Evolutionary conservation across 2,329 filamentous ascomycete genomes (phyloP).

Genomic region (Tricladium varicosporioides): DNA sequence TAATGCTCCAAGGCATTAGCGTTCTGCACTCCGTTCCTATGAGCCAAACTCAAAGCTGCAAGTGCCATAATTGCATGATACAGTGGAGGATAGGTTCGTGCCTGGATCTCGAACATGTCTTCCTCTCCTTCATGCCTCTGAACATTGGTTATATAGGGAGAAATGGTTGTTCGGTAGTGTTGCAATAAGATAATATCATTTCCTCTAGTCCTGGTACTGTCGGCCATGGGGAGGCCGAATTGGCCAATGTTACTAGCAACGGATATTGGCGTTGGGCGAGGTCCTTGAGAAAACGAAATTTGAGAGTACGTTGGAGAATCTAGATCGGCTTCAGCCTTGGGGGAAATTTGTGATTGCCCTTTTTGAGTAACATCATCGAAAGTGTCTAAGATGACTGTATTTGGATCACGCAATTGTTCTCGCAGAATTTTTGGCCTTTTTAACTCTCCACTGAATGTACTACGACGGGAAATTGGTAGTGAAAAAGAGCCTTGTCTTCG

Average conservation of each 20-base stretch:
- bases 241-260: neutral
- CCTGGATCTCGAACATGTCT: constrained; percentile 46
- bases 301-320: constrained; percentile 2
- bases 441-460: no score
- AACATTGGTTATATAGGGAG: constrained; percentile 24
- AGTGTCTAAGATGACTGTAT: constrained; percentile 14
- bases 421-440: neutral
- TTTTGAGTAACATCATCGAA: constrained; percentile 15
- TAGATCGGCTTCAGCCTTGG: neutral
- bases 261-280: neutral
- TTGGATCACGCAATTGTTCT: constrained; percentile 12
- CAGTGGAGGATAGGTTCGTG: constrained; percentile 48
- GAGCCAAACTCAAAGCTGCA: constrained; percentile 50
- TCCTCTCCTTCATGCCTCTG: constrained; percentile 35
- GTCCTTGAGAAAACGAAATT: neutral
- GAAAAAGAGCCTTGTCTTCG: constrained; percentile 4
- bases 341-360: neutral
- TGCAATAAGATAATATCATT: constrained; percentile 17
- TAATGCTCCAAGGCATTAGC: constrained; percentile 54
- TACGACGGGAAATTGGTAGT: no score
- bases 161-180: constrained; percentile 30
- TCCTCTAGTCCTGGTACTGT: constrained; percentile 6
- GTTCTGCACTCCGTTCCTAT: constrained; percentile 43
- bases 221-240: neutral
- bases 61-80: constrained; percentile 57